A percentile compares a stretch with the other conserved stretches of the same genome.
Conservation (phyloP, 129 eudicot genomes). For the Saposhnikovia divaricata region DNA sequence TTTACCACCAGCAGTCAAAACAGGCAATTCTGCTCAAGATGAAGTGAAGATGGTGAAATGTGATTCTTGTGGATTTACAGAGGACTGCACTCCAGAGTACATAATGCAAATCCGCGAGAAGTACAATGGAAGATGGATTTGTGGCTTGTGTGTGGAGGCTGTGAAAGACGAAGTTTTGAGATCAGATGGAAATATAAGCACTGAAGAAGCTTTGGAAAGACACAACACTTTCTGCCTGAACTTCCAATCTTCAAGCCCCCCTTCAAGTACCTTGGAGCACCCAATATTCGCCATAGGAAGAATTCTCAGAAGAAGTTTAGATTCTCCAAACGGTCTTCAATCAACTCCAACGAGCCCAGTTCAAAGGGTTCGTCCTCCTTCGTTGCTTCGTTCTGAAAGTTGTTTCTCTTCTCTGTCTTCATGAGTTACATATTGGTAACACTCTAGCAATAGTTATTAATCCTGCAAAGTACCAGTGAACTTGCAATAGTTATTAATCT, state of each 20-base stretch:
- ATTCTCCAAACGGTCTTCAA: slow-evolving; percentile 20
- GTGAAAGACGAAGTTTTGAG: slow-evolving; percentile 30
- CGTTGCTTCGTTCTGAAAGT: slow-evolving; percentile 12
- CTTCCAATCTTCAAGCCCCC: slow-evolving; percentile 21
- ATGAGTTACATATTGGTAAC: neutral
- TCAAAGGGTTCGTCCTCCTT: slow-evolving; percentile 1
- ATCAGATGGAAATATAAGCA: slow-evolving; percentile 21
- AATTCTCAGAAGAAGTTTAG: slow-evolving; percentile 27
- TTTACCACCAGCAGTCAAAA: neutral
- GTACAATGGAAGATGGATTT: slow-evolving; percentile 33
- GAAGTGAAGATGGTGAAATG: slow-evolving; percentile 28
- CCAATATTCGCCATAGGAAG: slow-evolving; percentile 27
- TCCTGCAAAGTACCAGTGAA: neutral
- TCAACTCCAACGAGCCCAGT: slow-evolving; percentile 14
- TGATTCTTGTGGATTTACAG: slow-evolving; percentile 34
- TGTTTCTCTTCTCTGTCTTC: slow-evolving; percentile 12
- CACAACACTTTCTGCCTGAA: slow-evolving; percentile 25
- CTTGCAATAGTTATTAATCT: neutral
- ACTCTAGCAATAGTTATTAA: neutral
- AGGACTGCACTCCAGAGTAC: slow-evolving; percentile 35
- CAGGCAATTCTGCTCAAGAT: neutral
- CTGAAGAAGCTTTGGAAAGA: slow-evolving; percentile 31
- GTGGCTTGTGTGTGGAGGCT: slow-evolving; percentile 38
- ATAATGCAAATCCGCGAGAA: slow-evolving; percentile 24
- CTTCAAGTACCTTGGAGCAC: slow-evolving; percentile 13